These are phyloP conservation scores for Trichoderma asperellum DNA, from an alignment of 2,329 filamentous ascomycete species.

Conservation along the genomic window DNA sequence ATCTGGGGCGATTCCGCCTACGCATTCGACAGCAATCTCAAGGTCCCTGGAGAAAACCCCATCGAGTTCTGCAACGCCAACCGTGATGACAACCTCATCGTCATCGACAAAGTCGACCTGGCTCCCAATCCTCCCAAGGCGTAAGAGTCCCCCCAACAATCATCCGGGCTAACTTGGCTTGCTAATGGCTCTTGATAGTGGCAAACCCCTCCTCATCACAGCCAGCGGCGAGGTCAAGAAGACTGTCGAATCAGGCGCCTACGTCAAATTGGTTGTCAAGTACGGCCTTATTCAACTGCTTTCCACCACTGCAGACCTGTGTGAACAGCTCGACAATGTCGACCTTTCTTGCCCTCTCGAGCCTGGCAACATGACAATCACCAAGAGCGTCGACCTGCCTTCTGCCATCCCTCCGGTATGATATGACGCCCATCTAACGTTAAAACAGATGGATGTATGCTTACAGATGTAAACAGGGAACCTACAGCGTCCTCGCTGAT, in stretches of 20 bases:
- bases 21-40: conserved; percentile 54
- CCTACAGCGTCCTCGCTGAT: conserved; percentile 86
- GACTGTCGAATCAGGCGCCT: conserved; percentile 75
- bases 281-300: conserved; percentile 92
- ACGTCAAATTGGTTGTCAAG: conserved; percentile 83
- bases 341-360: conserved; percentile 88
- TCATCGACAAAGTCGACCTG: conserved; percentile 79
- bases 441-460: not conserved
- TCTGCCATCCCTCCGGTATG: conserved; percentile 82
- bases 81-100: conserved; percentile 70
- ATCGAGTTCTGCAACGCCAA: conserved; percentile 74
- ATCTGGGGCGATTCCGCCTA: conserved; percentile 42
- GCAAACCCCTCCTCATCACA: conserved; percentile 74
- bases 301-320: conserved; percentile 79
- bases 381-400: conserved; percentile 83
- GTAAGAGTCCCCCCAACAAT: conserved; percentile 52
- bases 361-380: conserved; percentile 72
- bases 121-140: conserved; percentile 82
- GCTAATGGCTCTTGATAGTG: conserved; percentile 58
- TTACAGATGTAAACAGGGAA: conserved; percentile 63
- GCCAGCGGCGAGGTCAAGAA: conserved; percentile 76
- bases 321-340: conserved; percentile 85
- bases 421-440: conserved; percentile 57
- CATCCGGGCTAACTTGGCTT: not conserved
- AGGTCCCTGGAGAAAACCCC: conserved; percentile 84